A percentile compares a stretch with the other conserved stretches of the same genome.
phyloP scores from a whole-genome alignment of 2,329 filamentous ascomycete species.

The Aspergillus niger region DNA sequence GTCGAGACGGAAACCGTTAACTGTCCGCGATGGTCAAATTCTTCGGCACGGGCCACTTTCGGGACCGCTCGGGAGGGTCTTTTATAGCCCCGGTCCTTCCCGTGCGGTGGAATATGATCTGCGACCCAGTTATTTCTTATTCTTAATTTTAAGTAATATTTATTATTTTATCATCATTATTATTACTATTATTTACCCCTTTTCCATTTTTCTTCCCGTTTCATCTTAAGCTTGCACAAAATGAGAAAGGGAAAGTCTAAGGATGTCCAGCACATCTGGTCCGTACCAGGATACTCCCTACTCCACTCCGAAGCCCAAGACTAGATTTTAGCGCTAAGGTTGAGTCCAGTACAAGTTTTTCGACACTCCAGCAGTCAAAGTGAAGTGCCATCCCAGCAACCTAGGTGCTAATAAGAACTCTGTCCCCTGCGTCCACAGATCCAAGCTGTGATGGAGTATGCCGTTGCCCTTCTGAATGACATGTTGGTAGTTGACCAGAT shows the following conservation, averaged over 20 bases:
- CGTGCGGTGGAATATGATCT: too few species aligned
- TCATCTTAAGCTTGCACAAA: too few species aligned
- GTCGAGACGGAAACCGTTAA: too few species aligned
- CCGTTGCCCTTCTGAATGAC: background rate
- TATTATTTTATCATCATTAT: too few species aligned
- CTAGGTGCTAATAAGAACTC: background rate
- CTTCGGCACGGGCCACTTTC: too few species aligned
- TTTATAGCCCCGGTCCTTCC: too few species aligned
- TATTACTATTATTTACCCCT: too few species aligned
- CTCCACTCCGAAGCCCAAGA: background rate
- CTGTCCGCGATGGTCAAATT: too few species aligned
- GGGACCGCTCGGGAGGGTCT: too few species aligned
- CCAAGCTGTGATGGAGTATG: background rate
- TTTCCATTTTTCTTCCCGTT: too few species aligned
- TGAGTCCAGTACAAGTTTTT: background rate
- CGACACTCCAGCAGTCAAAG: background rate
- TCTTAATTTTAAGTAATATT: too few species aligned
- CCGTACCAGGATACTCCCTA: background rate
- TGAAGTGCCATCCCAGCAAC: background rate
- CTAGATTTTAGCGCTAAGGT: background rate
- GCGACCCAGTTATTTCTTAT: too few species aligned
- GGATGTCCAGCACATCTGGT: background rate
- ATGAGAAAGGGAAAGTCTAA: background rate
- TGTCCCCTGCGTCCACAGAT: background rate
- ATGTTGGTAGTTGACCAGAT: background rate